A percentile compares a stretch with the other conserved stretches of the same genome.
phyloP scores from a whole-genome alignment of 768 basidiomycete species.

The Thelephora aurantiotincta region DNA sequence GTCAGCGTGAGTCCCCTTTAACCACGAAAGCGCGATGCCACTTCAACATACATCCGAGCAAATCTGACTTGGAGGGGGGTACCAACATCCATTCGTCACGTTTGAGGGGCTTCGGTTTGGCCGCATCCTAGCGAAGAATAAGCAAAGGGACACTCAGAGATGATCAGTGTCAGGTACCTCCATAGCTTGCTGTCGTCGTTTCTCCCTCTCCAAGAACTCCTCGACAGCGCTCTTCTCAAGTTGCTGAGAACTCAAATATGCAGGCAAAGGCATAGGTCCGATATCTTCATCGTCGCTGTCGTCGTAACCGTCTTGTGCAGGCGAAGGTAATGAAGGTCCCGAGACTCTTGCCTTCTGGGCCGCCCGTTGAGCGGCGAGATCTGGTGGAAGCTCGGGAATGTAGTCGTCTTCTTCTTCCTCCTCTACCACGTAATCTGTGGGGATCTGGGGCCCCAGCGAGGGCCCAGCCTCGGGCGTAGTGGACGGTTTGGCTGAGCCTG shows the following conservation, averaged over 20 bases:
- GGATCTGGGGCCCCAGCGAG: constrained; percentile 6
- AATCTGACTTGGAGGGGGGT: constrained; percentile 71
- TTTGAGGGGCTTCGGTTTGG: constrained; percentile 61
- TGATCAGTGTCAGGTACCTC: constrained; percentile 29
- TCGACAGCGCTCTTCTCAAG: constrained; percentile 50
- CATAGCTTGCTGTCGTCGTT: constrained; percentile 51
- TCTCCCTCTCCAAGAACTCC: constrained; percentile 80
- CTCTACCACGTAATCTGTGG: constrained; percentile 16
- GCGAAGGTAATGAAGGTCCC: constrained; percentile 40
- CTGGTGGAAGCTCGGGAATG: constrained; percentile 62
- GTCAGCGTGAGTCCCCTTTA: not conserved
- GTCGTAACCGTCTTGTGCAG: constrained; percentile 11
- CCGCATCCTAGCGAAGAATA: constrained; percentile 38
- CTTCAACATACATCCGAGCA: constrained; percentile 53
- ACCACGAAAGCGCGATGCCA: not conserved
- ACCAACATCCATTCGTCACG: constrained; percentile 98
- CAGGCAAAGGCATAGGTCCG: constrained; percentile 68
- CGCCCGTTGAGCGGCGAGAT: constrained; percentile 34
- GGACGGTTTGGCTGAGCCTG: constrained; percentile 5
- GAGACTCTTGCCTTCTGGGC: constrained; percentile 22
- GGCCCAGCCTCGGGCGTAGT: not conserved
- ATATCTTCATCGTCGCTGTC: constrained; percentile 61
- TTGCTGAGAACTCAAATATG: constrained; percentile 16
- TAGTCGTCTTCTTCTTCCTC: constrained; percentile 58
- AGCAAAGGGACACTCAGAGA: not conserved